Conservation (phyloP, 352 stramenopile genomes). For the Globisporangium sylvaticum region DNA sequence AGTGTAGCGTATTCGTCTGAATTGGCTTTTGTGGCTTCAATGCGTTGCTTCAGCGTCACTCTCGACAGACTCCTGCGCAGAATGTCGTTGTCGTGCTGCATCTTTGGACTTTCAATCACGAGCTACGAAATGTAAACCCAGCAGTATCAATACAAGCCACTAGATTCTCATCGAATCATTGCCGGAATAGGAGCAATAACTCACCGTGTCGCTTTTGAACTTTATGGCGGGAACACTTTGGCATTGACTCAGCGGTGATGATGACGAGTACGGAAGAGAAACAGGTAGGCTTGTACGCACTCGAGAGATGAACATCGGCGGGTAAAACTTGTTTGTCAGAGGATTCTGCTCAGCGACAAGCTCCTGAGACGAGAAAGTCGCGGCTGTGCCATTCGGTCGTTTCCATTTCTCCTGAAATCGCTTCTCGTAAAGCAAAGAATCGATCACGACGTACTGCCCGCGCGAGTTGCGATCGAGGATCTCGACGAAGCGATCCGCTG, state of each 20-base stretch:
- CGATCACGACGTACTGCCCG: slow-evolving; percentile 46
- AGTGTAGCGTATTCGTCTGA: neutral
- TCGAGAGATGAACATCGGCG: slow-evolving; percentile 46
- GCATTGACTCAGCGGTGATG: slow-evolving; percentile 8
- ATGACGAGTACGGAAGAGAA: neutral
- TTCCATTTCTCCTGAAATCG: slow-evolving; percentile 66
- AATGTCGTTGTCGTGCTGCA: slow-evolving; percentile 38
- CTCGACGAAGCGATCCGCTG: slow-evolving; percentile 50
- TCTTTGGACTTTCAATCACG: neutral
- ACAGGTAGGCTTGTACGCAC: slow-evolving; percentile 22
- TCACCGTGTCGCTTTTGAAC: slow-evolving; percentile 12
- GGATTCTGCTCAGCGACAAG: slow-evolving; percentile 37
- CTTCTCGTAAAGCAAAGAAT: slow-evolving; percentile 49
- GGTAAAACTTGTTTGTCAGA: slow-evolving; percentile 46
- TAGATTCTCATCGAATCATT: neutral
- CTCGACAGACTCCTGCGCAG: slow-evolving; percentile 55
- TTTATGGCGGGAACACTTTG: slow-evolving; percentile 18
- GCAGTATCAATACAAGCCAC: neutral
- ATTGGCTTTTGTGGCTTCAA: slow-evolving; percentile 18
- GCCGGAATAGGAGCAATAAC: neutral
- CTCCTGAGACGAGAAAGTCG: slow-evolving; percentile 35
- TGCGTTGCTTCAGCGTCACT: slow-evolving; percentile 51
- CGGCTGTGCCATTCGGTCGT: slow-evolving; percentile 19
- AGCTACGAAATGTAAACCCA: neutral
- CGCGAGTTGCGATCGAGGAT: slow-evolving; percentile 50